Percentiles rank a stretch among this genome's conserved stretches.
Evolutionary conservation across 192 early-diverging fungal genomes (phyloP).

Genomic region (Backusella tarrabulga): DNA sequence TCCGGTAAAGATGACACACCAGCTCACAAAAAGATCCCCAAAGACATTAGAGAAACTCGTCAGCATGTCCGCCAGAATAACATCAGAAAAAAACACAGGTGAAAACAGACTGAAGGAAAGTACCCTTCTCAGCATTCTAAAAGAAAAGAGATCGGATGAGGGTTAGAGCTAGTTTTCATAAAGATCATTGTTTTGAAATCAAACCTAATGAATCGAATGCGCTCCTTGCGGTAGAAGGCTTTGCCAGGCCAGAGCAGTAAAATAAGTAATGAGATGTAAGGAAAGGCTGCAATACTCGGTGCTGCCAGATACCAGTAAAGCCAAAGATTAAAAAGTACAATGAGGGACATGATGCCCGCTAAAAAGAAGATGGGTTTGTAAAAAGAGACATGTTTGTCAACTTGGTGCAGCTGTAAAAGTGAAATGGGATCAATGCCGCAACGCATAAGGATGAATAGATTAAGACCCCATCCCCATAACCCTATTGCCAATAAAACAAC

Average conservation of each 20-base stretch:
- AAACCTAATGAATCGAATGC: conserved; percentile 54
- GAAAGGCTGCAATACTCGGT: conserved; percentile 36
- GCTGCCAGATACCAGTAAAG: conserved; percentile 40
- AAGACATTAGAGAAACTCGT: conserved; percentile 91
- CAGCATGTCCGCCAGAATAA: conserved; percentile 93
- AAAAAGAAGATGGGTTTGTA: conserved; percentile 47
- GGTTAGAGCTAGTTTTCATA: not conserved
- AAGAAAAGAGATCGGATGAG: not conserved
- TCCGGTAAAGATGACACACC: conserved; percentile 57
- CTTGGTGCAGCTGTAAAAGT: conserved; percentile 35
- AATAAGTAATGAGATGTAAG: conserved; percentile 40
- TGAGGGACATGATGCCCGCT: conserved; percentile 38
- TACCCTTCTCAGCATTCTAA: conserved; percentile 50
- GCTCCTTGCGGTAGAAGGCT: conserved; percentile 46
- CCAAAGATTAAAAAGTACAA: conserved; percentile 47
- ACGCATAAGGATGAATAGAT: conserved; percentile 46
- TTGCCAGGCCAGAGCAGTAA: conserved; percentile 51
- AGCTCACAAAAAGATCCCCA: conserved; percentile 74
- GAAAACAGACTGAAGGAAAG: conserved; percentile 47
- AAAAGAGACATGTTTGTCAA: conserved; percentile 37
- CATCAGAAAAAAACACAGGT: conserved; percentile 69
- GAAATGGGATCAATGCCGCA: conserved; percentile 45
- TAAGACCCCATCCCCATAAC: conserved; percentile 58
- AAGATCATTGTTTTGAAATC: not conserved
- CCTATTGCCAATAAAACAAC: conserved; percentile 51